Base-by-base conservation (phyloP, 2,329 filamentous ascomycete genomes). In the Colletotrichum zoysiae region DNA sequence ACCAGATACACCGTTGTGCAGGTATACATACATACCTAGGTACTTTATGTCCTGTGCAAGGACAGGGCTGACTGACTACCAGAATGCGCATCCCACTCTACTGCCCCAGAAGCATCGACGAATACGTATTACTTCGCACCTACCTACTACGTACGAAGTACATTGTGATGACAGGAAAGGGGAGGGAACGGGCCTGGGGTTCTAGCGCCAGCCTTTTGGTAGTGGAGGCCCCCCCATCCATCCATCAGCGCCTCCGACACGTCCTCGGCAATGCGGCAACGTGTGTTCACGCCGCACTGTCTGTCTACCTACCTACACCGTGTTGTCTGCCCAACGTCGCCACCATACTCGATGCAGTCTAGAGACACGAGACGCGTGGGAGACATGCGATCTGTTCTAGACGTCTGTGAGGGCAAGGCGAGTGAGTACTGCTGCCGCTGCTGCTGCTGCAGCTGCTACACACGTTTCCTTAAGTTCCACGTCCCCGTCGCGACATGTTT, bases 401-500 rank as follows among this genome's bases (percentile, higher is more conserved):
- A 3, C 20, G 44, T 63, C 33, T 38, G 33, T 57, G 42, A 68
- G 66, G 46, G 40, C 64, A 12, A 12, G 48, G 30, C n/a, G 30
- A 63, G 30, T n/a, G 7, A 2, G 1, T 35, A 35, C 35, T 9
- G 35, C 30, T 30, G 30, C 30, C 4, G 30, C 30, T 30, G 30
- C 6, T 12, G n/a, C 35, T 9, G 35, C 30, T 30, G 30, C 30
- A 3, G 30, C 30, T 30, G 30, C 6, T 12, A 14, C n/a, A 58
- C 62, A 70, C 68, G 57, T 51, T 62, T 59, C 57, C 38, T 38
- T 9, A 35, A 67, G 42, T 71, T 70, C 68, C 68, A 61, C 56
- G 63, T 57, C 59, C n/a, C 18, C 44, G 68, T 67, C 68, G 50
- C 46, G 46, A 48, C 46, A 58, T 58, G 68, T 71, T 71, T 71